Percentiles rank a stretch among this genome's conserved stretches.
These are phyloP conservation scores for Trichoderma aggressivum DNA, from an alignment of 2,329 filamentous ascomycete genomes.

Conservation along the genomic window DNA sequence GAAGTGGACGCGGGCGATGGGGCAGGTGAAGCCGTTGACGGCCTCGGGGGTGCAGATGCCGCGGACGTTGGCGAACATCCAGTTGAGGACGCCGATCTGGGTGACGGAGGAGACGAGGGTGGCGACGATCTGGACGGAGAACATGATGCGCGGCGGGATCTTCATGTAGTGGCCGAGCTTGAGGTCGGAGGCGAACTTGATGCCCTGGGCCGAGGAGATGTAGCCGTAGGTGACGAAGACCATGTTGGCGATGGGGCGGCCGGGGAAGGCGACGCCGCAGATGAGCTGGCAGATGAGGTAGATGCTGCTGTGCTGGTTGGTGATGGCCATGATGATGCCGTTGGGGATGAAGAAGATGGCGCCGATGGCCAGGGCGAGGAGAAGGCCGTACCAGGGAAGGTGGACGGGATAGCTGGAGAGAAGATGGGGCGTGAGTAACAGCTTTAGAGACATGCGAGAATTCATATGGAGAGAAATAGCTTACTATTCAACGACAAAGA, in stretches of 20 bases:
- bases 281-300: slow-evolving; percentile 85
- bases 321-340: slow-evolving; percentile 90
- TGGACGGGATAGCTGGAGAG: slow-evolving; percentile 68
- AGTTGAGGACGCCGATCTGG: slow-evolving; percentile 81
- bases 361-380: slow-evolving; percentile 75
- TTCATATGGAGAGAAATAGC: slow-evolving; percentile 30
- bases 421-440: slow-evolving; percentile 21
- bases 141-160: slow-evolving; percentile 74
- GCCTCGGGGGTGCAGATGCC: slow-evolving; percentile 75
- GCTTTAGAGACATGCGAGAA: neutral
- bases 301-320: slow-evolving; percentile 82
- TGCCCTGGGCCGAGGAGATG: slow-evolving; percentile 82
- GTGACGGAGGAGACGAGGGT: slow-evolving; percentile 74
- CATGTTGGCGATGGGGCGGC: slow-evolving; percentile 86
- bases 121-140: slow-evolving; percentile 73
- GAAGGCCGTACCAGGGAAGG: slow-evolving; percentile 80
- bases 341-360: slow-evolving; percentile 84
- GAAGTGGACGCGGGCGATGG: slow-evolving; percentile 83
- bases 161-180: slow-evolving; percentile 90
- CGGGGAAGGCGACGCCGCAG: slow-evolving; percentile 77
- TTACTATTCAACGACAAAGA: slow-evolving; percentile 82
- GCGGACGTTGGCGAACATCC: slow-evolving; percentile 79
- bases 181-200: slow-evolving; percentile 83
- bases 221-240: slow-evolving; percentile 91
- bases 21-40: slow-evolving; percentile 85